Percentiles rank a stretch among this genome's conserved stretches.
phyloP scores from a whole-genome alignment of 1,284 basidiomycete genomes.

The Ustilago esculenta region DNA sequence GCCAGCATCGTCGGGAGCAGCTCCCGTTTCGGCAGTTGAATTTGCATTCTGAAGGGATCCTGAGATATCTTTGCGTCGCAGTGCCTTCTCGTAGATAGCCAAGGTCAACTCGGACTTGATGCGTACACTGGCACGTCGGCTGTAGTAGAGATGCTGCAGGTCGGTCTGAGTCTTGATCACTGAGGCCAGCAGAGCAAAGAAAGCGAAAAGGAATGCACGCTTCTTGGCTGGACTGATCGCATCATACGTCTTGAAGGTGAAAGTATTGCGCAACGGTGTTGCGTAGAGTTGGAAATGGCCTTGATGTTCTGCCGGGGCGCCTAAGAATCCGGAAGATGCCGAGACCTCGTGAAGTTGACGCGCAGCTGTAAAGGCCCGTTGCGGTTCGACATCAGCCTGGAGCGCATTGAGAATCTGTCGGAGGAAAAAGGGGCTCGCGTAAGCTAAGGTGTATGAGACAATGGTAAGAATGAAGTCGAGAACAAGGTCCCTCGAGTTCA shows the following conservation, averaged over 20 bases:
- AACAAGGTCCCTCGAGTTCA: constrained; percentile 38
- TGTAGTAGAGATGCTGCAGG: constrained; percentile 80
- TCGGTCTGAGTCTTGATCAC: constrained; percentile 69
- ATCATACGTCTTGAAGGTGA: not conserved
- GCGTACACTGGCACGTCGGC: constrained; percentile 74
- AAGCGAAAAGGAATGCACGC: constrained; percentile 44
- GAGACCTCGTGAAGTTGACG: constrained; percentile 2
- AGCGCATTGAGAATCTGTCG: constrained; percentile 42
- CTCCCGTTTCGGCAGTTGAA: constrained; percentile 69
- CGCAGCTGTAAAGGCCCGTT: not conserved
- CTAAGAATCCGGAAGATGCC: not conserved
- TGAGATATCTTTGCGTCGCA: constrained; percentile 83
- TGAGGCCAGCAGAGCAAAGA: constrained; percentile 32
- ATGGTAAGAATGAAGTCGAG: constrained; percentile 44
- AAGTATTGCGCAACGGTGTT: not conserved
- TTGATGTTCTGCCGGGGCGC: not conserved
- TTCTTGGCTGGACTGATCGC: constrained; percentile 16
- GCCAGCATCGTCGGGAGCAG: constrained; percentile 68
- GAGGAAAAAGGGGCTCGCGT: constrained; percentile 49
- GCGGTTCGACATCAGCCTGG: not conserved
- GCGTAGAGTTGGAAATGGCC: not conserved
- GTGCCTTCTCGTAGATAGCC: constrained; percentile 86
- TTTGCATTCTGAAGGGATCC: constrained; percentile 74
- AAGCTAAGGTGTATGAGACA: constrained; percentile 41
- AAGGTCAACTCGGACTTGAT: constrained; percentile 80